A percentile compares a stretch with the other conserved stretches of the same genome.
These are phyloP conservation scores for Codiaeum variegatum DNA, from an alignment of 441 rosid genomes.

Conservation along the genomic window DNA sequence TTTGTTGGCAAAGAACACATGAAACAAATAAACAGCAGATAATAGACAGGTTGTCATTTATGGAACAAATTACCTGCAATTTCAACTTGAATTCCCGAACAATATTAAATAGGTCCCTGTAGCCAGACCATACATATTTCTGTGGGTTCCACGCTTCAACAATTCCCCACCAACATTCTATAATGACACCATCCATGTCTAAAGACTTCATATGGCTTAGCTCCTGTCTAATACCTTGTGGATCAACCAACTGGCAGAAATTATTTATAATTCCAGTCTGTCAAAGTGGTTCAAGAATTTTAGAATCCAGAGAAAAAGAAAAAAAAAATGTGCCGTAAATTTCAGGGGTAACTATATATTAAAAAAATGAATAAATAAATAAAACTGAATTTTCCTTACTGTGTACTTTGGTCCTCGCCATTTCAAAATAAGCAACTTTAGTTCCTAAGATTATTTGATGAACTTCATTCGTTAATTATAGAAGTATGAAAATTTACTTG, in stretches of 20 bases:
- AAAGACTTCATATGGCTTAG: slow-evolving; percentile 69
- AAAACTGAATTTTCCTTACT: background rate
- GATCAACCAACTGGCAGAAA: slow-evolving; percentile 87
- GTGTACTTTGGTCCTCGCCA: too few relatives aligned
- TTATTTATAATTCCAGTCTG: slow-evolving; percentile 84
- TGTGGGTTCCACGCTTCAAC: slow-evolving; percentile 91
- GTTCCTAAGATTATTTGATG: too few relatives aligned
- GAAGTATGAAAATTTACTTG: too few relatives aligned
- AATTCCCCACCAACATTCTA: slow-evolving; percentile 99
- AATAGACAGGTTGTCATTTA: background rate
- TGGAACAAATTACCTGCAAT: slow-evolving; percentile 56
- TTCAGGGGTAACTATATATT: background rate
- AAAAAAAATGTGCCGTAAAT: background rate
- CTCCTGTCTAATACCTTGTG: slow-evolving; percentile 73
- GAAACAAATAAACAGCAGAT: background rate
- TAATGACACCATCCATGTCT: slow-evolving; percentile 72
- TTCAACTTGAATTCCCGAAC: slow-evolving; percentile 77
- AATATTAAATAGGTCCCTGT: slow-evolving; percentile 71
- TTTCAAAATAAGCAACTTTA: too few relatives aligned
- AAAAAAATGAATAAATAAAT: background rate
- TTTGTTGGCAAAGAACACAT: background rate
- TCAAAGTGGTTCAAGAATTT: slow-evolving; percentile 23
- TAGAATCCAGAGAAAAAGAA: slow-evolving; percentile 1
- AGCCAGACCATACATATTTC: slow-evolving; percentile 93
- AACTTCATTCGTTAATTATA: too few relatives aligned